Conservation (phyloP, 495 filamentous ascomycete species). For the Penicillium canariense region DNA sequence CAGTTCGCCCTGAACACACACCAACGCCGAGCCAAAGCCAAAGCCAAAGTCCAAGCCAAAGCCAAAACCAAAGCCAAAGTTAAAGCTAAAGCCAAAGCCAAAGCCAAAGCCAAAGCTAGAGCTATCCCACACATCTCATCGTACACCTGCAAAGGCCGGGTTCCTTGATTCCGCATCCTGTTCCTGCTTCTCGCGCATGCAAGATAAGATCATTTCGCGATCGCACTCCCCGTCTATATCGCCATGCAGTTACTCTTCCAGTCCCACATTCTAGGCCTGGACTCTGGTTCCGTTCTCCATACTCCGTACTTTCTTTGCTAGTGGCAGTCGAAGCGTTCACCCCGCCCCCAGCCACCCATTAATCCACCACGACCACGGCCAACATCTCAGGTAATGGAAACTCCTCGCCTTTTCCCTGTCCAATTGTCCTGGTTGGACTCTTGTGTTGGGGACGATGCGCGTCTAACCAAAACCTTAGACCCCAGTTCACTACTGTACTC, state of each 20-base stretch:
- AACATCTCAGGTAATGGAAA: not conserved
- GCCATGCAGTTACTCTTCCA: not conserved
- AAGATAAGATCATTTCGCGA: constrained; percentile 10
- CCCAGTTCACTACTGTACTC: not conserved
- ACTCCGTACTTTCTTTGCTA: not conserved
- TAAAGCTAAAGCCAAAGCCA: not conserved
- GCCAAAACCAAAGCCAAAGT: not conserved
- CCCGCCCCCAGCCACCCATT: not conserved
- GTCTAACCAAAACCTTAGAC: constrained; percentile 7
- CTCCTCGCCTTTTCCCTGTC: not conserved
- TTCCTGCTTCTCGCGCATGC: constrained; percentile 15
- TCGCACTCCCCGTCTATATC: not conserved
- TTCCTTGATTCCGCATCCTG: not conserved
- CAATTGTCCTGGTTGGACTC: not conserved
- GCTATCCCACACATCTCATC: not conserved
- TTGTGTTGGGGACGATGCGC: not conserved
- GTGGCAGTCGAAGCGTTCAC: no score
- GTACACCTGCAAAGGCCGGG: not conserved
- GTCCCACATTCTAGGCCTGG: not conserved
- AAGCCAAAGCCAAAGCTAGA: not conserved
- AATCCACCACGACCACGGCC: not conserved
- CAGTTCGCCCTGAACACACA: not conserved
- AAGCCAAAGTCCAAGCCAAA: not conserved
- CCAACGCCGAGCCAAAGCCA: not conserved
- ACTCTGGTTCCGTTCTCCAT: no score